Evolutionary conservation across 345 rosid genomes (phyloP).

Genomic region (Populus pruinosa): DNA sequence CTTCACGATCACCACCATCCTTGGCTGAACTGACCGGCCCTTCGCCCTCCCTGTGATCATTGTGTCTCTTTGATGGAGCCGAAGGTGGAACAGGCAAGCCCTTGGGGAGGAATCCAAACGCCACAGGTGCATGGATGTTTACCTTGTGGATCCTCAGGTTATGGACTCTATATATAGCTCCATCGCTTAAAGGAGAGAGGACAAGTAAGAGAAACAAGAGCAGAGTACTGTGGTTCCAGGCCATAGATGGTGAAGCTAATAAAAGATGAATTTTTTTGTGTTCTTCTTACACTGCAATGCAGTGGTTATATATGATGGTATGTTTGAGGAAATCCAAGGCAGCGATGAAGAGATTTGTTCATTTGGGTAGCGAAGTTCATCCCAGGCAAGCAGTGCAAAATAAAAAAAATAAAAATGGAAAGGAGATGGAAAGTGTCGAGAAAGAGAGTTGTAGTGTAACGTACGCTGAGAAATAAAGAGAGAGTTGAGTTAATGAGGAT

Average conservation of each 20-base stretch:
- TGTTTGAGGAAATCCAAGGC: too few relatives aligned
- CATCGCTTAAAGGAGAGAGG: background rate
- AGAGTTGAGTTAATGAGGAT: conserved; percentile 4
- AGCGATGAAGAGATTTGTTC: background rate
- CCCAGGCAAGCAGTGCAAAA: background rate
- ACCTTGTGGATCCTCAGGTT: background rate
- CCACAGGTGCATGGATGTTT: background rate
- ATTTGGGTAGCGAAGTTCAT: background rate
- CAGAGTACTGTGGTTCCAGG: conserved; percentile 9
- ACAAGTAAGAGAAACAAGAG: conserved; percentile 16
- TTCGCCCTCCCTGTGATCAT: background rate
- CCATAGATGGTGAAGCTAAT: background rate
- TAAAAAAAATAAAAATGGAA: too few relatives aligned
- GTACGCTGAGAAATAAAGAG: conserved; percentile 14
- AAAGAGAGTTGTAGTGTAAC: conserved; percentile 12
- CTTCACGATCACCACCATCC: background rate
- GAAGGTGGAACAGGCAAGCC: conserved; percentile 36
- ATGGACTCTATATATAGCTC: conserved; percentile 6
- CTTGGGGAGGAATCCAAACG: conserved; percentile 15
- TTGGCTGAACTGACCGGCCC: background rate
- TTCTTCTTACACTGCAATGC: background rate
- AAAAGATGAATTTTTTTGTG: background rate
- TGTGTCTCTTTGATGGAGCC: conserved; percentile 34
- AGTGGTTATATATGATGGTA: too few relatives aligned
- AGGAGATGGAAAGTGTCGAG: background rate